Conservation (phyloP, 768 basidiomycete species). For the Mrakia hoshinonis region DNA sequence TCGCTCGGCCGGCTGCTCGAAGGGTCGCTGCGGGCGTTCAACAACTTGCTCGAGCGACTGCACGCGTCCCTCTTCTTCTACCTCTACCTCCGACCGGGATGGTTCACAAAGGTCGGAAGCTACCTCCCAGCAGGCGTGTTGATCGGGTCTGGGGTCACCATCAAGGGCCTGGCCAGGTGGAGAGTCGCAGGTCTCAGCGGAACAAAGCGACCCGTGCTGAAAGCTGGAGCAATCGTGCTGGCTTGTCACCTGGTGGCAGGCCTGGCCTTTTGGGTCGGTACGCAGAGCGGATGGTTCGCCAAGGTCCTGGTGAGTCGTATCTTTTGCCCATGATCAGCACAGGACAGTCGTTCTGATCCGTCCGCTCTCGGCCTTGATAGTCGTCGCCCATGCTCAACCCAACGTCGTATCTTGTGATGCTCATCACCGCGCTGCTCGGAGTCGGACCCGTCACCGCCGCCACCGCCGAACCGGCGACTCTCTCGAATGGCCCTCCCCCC, state of each 20-base stretch:
- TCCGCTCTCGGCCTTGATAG: background rate
- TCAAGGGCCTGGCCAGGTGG: conserved; percentile 70
- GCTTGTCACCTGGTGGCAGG: conserved; percentile 18
- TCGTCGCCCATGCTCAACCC: conserved; percentile 1
- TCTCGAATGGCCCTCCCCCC: conserved; percentile 25
- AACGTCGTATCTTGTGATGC: background rate
- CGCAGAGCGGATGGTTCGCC: conserved; percentile 13
- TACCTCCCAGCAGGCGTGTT: conserved; percentile 83
- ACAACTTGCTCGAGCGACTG: conserved; percentile 88
- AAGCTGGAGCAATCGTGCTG: conserved; percentile 26
- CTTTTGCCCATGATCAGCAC: background rate
- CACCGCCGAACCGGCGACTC: background rate
- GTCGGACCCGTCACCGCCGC: conserved; percentile 14
- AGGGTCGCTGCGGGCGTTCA: conserved; percentile 76
- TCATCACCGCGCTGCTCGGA: background rate
- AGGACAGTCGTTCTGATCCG: too few species aligned
- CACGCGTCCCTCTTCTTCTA: conserved; percentile 99
- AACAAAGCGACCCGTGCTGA: conserved; percentile 36
- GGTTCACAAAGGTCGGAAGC: conserved; percentile 79
- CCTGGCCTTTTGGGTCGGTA: conserved; percentile 17
- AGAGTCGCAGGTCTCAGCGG: conserved; percentile 35
- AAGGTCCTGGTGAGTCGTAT: conserved; percentile 12
- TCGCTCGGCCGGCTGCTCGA: conserved; percentile 79
- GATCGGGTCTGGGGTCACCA: conserved; percentile 74
- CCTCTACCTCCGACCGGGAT: conserved; percentile 55